phyloP scores from a whole-genome alignment of 2,329 filamentous ascomycete genomes.

The Pseudocercospora macadamiae region DNA sequence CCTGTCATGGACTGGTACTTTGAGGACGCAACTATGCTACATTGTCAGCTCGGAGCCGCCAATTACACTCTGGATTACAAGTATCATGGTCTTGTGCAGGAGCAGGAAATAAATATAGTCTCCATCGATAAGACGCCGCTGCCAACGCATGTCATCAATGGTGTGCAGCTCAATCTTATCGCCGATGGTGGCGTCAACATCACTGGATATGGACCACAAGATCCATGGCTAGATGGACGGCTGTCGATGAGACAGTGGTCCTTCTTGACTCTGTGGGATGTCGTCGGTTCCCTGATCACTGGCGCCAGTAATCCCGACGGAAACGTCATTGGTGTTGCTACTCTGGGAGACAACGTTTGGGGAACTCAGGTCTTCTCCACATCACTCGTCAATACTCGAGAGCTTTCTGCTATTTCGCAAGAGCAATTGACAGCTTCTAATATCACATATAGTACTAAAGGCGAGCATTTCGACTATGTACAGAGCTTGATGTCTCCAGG shows the following conservation, averaged over 20 bases:
- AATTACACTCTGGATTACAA: constrained; percentile 9
- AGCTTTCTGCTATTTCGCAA: neutral
- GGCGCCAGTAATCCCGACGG: constrained; percentile 1
- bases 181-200: neutral
- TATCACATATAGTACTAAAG: constrained; percentile 1
- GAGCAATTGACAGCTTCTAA: neutral
- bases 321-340: neutral
- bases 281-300: neutral
- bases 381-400: neutral
- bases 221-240: neutral
- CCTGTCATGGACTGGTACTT: constrained; percentile 17
- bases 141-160: neutral
- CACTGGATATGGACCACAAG: neutral
- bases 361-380: constrained; percentile 11
- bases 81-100: constrained; percentile 4
- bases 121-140: neutral
- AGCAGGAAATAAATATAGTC: constrained; percentile 9
- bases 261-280: constrained; percentile 5
- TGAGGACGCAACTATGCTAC: constrained; percentile 12
- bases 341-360: neutral
- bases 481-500: constrained; percentile 8
- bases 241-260: constrained; percentile 3
- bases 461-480: constrained; percentile 5
- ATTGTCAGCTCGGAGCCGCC: constrained; percentile 5
- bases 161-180: neutral